phyloP scores from a whole-genome alignment of 805 yeast genomes.

The Kazachstania africana region DNA sequence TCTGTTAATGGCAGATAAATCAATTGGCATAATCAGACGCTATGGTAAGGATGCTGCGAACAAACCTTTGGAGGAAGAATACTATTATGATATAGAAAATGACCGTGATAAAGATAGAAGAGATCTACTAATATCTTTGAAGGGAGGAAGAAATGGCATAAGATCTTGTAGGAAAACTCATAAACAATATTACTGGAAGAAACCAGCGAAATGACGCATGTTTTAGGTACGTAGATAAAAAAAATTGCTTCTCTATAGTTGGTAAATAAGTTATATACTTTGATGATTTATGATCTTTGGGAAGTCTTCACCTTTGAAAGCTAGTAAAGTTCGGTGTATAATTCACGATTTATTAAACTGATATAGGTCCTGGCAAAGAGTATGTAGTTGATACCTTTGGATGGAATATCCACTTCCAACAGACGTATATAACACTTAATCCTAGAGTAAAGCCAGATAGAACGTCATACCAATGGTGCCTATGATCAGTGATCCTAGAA shows the following conservation, averaged over 20 bases:
- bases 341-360: too few species aligned
- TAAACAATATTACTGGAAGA: slow-evolving; percentile 54
- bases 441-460: slow-evolving; percentile 17
- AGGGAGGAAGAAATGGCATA: slow-evolving; percentile 67
- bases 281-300: too few species aligned
- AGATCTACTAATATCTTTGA: slow-evolving; percentile 55
- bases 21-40: slow-evolving; percentile 78
- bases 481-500: slow-evolving; percentile 20
- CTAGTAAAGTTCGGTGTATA: too few species aligned
- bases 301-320: too few species aligned
- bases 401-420: slow-evolving; percentile 9
- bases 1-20: slow-evolving; percentile 30
- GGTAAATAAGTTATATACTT: too few species aligned
- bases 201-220: slow-evolving; percentile 29
- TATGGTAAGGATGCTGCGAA: slow-evolving; percentile 96
- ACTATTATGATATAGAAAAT: slow-evolving; percentile 76
- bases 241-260: too few species aligned
- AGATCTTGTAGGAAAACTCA: slow-evolving; percentile 89
- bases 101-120: slow-evolving; percentile 67
- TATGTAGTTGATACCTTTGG: not conserved
- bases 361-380: not conserved
- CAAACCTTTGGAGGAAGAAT: slow-evolving; percentile 85
- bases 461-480: slow-evolving; percentile 25
- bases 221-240: too few species aligned
- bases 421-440: slow-evolving; percentile 3